phyloP scores from a whole-genome alignment of 2,329 filamentous ascomycete species.

The Phialocephala subalpina region DNA sequence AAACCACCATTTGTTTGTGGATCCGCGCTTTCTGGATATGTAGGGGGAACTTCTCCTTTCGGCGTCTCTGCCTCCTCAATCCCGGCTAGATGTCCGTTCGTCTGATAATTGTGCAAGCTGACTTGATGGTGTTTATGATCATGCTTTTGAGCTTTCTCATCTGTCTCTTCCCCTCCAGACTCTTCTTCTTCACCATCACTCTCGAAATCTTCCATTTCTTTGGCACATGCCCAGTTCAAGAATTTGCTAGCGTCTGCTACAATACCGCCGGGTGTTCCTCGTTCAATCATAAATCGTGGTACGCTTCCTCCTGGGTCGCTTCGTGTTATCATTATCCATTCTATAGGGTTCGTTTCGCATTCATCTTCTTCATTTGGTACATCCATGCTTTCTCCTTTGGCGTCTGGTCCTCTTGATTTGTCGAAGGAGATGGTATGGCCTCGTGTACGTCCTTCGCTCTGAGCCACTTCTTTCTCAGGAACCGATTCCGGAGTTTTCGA shows the following conservation, averaged over 20 bases:
- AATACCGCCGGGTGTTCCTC: slow-evolving; percentile 72
- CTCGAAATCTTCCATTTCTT: slow-evolving; percentile 40
- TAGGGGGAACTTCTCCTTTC: slow-evolving; percentile 8
- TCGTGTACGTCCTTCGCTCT: slow-evolving; percentile 42
- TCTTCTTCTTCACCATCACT: slow-evolving; percentile 33
- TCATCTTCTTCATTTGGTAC: slow-evolving; percentile 49
- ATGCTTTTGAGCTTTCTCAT: slow-evolving; percentile 31
- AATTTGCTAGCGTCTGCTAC: slow-evolving; percentile 73
- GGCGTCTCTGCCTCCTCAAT: slow-evolving; percentile 32
- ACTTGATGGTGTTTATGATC: slow-evolving; percentile 36
- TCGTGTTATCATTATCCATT: slow-evolving; percentile 79
- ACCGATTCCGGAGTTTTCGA: slow-evolving; percentile 6
- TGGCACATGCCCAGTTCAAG: slow-evolving; percentile 69
- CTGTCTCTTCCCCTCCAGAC: slow-evolving; percentile 21
- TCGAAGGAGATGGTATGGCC: slow-evolving; percentile 52
- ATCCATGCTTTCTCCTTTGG: slow-evolving; percentile 47
- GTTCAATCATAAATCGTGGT: slow-evolving; percentile 75
- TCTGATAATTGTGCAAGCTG: slow-evolving; percentile 44
- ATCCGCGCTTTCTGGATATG: slow-evolving; percentile 8
- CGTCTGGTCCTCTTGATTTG: slow-evolving; percentile 47
- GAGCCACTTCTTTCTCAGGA: slow-evolving; percentile 32
- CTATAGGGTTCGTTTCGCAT: slow-evolving; percentile 67
- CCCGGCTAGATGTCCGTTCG: slow-evolving; percentile 41
- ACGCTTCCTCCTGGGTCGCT: slow-evolving; percentile 78
- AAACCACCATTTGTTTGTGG: slow-evolving; percentile 49